A percentile compares a stretch with the other conserved stretches of the same genome.
phyloP scores from a whole-genome alignment of 192 early-diverging fungal species.

The Entrophospora sp. region DNA sequence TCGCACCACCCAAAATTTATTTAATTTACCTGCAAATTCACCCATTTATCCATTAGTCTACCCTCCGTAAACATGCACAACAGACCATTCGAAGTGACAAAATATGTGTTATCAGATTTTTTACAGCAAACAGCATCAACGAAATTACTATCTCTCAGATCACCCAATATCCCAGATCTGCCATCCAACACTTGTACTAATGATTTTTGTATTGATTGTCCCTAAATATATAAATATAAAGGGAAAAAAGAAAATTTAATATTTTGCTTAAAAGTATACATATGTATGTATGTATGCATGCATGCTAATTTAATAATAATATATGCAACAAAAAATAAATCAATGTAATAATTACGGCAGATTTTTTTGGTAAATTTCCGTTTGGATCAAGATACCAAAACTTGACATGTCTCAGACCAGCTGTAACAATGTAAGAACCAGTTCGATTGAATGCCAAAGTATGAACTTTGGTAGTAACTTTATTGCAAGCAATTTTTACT shows the following conservation, averaged over 20 bases:
- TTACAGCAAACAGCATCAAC: conserved; percentile 53
- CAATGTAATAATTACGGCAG: conserved; percentile 19
- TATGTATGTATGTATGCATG: too few species aligned
- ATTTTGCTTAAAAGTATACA: background rate
- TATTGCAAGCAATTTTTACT: too few species aligned
- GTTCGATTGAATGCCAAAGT: too few species aligned
- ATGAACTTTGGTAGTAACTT: too few species aligned
- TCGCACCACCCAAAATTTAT: too few species aligned
- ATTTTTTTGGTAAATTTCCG: conserved; percentile 22
- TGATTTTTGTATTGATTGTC: background rate
- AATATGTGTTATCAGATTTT: conserved; percentile 41
- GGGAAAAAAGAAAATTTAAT: too few species aligned
- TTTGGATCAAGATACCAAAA: conserved; percentile 64
- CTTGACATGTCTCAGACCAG: conserved; percentile 65
- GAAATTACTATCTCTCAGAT: conserved; percentile 57
- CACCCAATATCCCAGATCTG: conserved; percentile 54
- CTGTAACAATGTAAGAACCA: too few species aligned
- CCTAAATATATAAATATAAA: too few species aligned
- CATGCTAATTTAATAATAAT: too few species aligned
- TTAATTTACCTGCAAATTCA: conserved; percentile 57
- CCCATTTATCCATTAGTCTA: conserved; percentile 65
- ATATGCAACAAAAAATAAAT: too few species aligned
- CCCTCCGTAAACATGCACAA: conserved; percentile 55
- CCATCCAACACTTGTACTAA: conserved; percentile 54
- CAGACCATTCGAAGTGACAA: conserved; percentile 55